A percentile compares a stretch with the other conserved stretches of the same genome.
Evolutionary conservation across 345 rosid genomes (phyloP).

Genomic region (Euphorbia lathyris): DNA sequence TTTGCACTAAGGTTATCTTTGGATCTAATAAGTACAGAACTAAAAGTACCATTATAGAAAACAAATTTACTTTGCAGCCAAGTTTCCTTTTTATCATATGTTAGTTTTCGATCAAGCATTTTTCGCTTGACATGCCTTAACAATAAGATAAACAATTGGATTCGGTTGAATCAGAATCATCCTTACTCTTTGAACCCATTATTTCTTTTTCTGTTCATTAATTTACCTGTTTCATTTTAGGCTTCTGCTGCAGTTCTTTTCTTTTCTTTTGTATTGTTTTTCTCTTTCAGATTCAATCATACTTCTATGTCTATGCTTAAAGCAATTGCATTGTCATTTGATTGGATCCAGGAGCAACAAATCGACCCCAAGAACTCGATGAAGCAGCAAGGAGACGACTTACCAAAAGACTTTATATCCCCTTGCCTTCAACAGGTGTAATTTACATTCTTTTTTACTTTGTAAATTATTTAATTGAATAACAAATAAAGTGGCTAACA

Average conservation of each 20-base stretch:
- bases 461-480: conserved; percentile 6
- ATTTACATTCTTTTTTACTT: conserved; percentile 15
- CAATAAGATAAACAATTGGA: not conserved
- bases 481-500: conserved; percentile 17
- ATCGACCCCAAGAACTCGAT: conserved; percentile 98
- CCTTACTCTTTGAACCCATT: not conserved
- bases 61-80: too few species aligned
- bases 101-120: not conserved
- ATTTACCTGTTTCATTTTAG: not conserved
- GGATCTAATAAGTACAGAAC: not conserved
- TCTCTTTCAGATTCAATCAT: not conserved
- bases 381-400: conserved; percentile 97
- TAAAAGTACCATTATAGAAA: not conserved
- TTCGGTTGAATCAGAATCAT: not conserved
- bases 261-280: too few species aligned
- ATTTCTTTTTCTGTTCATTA: not conserved
- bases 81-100: not conserved
- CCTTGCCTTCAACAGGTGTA: conserved; percentile 89
- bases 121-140: not conserved
- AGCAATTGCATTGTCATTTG: not conserved
- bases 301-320: not conserved
- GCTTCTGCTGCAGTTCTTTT: not conserved
- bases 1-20: not conserved
- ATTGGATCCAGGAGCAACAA: conserved; percentile 72
- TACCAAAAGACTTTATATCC: conserved; percentile 85